Base-by-base conservation (phyloP, 164 flowering plant genomes). In the Kingdonia uniflora region DNA sequence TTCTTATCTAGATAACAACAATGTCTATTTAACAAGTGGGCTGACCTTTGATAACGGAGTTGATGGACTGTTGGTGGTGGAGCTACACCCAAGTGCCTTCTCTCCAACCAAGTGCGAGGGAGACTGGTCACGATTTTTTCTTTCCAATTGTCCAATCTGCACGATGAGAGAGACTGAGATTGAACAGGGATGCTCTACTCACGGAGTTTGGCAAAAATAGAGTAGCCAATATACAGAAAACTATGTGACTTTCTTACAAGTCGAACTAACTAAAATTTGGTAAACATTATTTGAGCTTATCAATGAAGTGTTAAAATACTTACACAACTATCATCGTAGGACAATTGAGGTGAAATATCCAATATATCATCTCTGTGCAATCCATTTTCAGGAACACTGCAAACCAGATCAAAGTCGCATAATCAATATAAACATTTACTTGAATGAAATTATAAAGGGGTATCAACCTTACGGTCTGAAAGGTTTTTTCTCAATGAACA, bases 381-480 rank as follows among this genome's bases (percentile, higher is more conserved):
- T 24, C 49, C 52, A 45, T 42, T n/a, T 40, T 49, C 41, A 42
- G 59, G 52, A 55, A 23, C 42, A 22, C 65, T 55, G 65, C 65
- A 55, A 3, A 47, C 23, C 8, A 47, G 6, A 20, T 11, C n/a
- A n/a, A n/a, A 19, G 29, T 19, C 10, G 17, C n/a, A 47, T 8
- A 8, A 11, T 47, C 11, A 47, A 47, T 15, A 47, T 20, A n/a
- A n/a, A n/a, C n/a, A n/a, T n/a, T n/a, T n/a, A n/a, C n/a, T n/a
- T n/a, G n/a, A n/a, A n/a, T n/a, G n/a, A n/a, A n/a, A n/a, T n/a
- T n/a, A n/a, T n/a, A n/a, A n/a, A n/a, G n/a, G n/a, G n/a, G n/a
- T n/a, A n/a, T n/a, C n/a, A n/a, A n/a, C n/a, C n/a, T n/a, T n/a
- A n/a, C n/a, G n/a, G n/a, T n/a, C n/a, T n/a, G n/a, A n/a, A n/a